These are phyloP conservation scores for Nidula niveotomentosa DNA, from an alignment of 1,284 basidiomycete species.

Conservation along the genomic window DNA sequence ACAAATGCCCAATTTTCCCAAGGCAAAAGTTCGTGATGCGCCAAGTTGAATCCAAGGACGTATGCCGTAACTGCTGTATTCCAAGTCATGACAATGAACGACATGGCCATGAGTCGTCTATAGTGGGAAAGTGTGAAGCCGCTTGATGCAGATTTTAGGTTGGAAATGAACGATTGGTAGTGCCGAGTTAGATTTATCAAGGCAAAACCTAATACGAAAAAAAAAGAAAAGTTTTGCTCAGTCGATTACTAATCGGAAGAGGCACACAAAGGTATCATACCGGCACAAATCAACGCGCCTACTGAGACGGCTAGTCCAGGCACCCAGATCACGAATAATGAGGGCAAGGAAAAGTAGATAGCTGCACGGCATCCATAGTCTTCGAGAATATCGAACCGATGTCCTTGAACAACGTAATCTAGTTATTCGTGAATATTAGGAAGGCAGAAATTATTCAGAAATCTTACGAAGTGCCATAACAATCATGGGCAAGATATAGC, in stretches of 20 bases:
- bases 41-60: constrained; percentile 27
- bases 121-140: constrained; percentile 39
- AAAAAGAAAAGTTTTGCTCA: constrained; percentile 11
- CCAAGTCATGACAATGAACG: constrained; percentile 40
- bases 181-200: constrained; percentile 16
- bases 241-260: neutral
- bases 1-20: constrained; percentile 45
- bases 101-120: constrained; percentile 54
- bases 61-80: constrained; percentile 27
- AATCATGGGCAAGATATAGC: neutral
- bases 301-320: neutral
- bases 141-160: constrained; percentile 16
- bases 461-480: constrained; percentile 7
- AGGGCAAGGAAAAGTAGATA: neutral
- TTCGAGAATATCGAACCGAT: neutral
- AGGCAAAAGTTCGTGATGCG: neutral
- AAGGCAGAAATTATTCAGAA: neutral
- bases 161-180: neutral
- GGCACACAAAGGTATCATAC: neutral
- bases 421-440: neutral
- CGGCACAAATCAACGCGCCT: neutral
- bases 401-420: constrained; percentile 2
- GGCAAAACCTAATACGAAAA: constrained; percentile 25
- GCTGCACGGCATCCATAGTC: neutral
- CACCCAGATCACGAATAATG: neutral